Percentiles rank a stretch among this genome's conserved stretches.
phyloP scores from a whole-genome alignment of 192 early-diverging fungal species.

The Dissophora globulifera region DNA sequence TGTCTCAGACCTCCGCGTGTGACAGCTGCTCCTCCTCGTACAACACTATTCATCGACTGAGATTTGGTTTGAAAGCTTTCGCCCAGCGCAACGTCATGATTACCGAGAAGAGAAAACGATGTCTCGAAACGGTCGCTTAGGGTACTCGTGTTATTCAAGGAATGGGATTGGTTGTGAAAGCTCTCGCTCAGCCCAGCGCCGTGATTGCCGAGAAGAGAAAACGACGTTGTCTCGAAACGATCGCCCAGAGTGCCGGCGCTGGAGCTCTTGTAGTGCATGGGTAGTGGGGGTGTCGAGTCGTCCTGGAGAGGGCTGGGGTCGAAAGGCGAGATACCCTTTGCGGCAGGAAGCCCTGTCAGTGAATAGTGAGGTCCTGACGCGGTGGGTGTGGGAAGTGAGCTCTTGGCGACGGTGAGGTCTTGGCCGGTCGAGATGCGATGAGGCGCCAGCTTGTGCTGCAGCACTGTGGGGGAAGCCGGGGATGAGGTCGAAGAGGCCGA shows the following conservation, averaged over 20 bases:
- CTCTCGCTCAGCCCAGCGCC: background rate
- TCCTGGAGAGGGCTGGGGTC: slow-evolving; percentile 2
- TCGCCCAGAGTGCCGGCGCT: slow-evolving; percentile 17
- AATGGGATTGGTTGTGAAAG: slow-evolving; percentile 4
- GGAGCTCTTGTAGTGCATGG: slow-evolving; percentile 36
- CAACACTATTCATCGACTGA: slow-evolving; percentile 5
- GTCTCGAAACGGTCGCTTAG: no score
- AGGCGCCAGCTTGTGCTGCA: slow-evolving; percentile 19
- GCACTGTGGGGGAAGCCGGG: slow-evolving; percentile 24
- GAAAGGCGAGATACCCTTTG: slow-evolving; percentile 3
- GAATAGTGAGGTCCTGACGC: background rate
- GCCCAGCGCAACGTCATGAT: background rate
- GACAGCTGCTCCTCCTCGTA: background rate
- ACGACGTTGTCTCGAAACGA: no score
- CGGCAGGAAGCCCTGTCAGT: background rate
- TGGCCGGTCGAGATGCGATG: slow-evolving; percentile 9
- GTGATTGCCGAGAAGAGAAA: slow-evolving; percentile 9
- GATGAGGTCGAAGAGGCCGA: slow-evolving; percentile 18
- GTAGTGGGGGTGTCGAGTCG: slow-evolving; percentile 1
- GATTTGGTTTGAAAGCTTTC: slow-evolving; percentile 4
- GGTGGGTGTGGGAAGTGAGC: background rate
- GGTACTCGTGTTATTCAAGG: no score
- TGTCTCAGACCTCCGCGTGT: slow-evolving; percentile 16
- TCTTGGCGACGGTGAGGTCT: background rate
- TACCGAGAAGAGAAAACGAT: slow-evolving; percentile 10